A percentile compares a stretch with the other conserved stretches of the same genome.
Conservation (phyloP, 495 filamentous ascomycete genomes). For the Daldinia grandis region DNA sequence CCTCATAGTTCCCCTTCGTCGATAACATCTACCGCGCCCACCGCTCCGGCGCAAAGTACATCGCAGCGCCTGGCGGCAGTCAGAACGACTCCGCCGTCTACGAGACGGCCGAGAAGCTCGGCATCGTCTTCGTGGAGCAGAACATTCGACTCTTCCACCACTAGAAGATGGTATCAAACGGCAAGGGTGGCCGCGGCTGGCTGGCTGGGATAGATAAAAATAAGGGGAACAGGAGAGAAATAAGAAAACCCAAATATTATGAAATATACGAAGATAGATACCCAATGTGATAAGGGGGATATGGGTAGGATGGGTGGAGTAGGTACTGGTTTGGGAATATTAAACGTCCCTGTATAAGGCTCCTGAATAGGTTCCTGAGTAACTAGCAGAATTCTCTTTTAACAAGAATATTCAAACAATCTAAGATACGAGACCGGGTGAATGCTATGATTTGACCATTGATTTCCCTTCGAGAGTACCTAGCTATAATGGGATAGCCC, state of each 20-base stretch:
- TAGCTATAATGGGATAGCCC: background rate
- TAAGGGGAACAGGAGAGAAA: background rate
- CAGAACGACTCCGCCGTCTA: slow-evolving; percentile 91
- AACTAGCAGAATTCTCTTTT: background rate
- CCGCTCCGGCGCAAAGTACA: slow-evolving; percentile 91
- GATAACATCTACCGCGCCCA: slow-evolving; percentile 95
- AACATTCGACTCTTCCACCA: slow-evolving; percentile 89
- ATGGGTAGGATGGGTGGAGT: slow-evolving; percentile 11
- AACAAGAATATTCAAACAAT: slow-evolving; percentile 1
- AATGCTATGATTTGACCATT: background rate
- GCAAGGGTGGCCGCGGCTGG: no score
- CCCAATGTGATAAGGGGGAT: slow-evolving; percentile 12
- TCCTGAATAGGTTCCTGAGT: background rate
- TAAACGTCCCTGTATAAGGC: slow-evolving; percentile 2
- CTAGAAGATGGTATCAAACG: slow-evolving; percentile 52
- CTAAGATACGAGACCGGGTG: background rate
- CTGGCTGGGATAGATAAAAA: slow-evolving; percentile 24
- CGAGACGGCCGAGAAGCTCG: slow-evolving; percentile 90
- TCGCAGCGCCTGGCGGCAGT: slow-evolving; percentile 91
- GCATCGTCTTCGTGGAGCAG: slow-evolving; percentile 92
- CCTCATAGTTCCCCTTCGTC: slow-evolving; percentile 86
- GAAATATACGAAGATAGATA: slow-evolving; percentile 20
- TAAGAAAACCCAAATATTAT: slow-evolving; percentile 7
- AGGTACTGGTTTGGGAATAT: background rate
- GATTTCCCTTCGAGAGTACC: background rate